Evolutionary conservation across 148 eudicot species (phyloP).

Genomic region (Rhododendron henanense): DNA sequence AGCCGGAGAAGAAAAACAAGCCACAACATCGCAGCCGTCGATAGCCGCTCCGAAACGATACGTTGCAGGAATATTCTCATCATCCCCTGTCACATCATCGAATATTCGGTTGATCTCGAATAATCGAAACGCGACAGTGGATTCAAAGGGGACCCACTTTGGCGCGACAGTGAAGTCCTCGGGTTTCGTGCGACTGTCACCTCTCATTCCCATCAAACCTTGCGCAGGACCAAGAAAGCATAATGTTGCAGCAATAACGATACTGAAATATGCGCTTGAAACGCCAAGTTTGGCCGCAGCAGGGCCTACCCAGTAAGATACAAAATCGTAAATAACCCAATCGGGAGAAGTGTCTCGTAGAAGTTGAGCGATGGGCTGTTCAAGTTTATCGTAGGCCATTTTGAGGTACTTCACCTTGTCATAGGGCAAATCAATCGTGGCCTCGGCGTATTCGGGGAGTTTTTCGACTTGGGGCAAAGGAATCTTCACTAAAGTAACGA

Average conservation of each 20-base stretch:
- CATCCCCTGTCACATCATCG: neutral
- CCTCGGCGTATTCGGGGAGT: conserved; percentile 24
- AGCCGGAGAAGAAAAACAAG: neutral
- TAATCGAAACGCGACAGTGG: neutral
- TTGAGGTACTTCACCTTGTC: conserved; percentile 21
- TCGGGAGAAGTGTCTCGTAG: neutral
- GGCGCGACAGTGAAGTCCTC: conserved; percentile 11
- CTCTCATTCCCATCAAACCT: neutral
- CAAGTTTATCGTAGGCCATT: conserved; percentile 12
- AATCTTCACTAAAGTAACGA: too few species aligned
- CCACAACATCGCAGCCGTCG: neutral
- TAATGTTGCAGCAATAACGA: neutral
- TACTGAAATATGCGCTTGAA: conserved; percentile 7
- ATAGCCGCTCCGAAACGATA: neutral
- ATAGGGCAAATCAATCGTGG: conserved; percentile 22
- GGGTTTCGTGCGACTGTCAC: neutral
- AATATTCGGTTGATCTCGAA: neutral
- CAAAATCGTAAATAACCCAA: neutral
- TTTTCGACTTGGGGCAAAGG: too few species aligned
- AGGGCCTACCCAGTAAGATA: neutral
- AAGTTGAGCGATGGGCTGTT: neutral
- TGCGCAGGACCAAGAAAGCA: neutral
- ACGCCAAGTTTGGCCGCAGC: neutral
- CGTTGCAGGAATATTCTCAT: neutral
- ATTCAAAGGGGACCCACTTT: conserved; percentile 8